A percentile compares a stretch with the other conserved stretches of the same genome.
phyloP scores from a whole-genome alignment of 768 basidiomycete species.

The Boletus fagicola region DNA sequence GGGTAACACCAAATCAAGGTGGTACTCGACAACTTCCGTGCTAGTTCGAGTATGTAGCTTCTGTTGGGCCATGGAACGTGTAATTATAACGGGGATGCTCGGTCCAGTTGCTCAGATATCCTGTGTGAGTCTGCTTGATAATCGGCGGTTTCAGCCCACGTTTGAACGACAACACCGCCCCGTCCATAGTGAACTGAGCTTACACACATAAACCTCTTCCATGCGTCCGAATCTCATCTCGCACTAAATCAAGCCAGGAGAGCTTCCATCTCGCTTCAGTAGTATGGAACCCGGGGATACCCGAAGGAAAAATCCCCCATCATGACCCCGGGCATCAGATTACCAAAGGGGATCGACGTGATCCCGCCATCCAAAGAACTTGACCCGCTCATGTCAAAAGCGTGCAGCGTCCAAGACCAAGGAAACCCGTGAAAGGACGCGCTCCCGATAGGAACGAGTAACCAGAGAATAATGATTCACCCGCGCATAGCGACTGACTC shows the following conservation, averaged over 20 bases:
- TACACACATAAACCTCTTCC: background rate
- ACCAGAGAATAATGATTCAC: background rate
- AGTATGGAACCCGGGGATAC: constrained; percentile 14
- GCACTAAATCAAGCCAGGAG: background rate
- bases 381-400: background rate
- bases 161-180: background rate
- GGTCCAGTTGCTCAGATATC: background rate
- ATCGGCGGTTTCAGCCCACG: background rate
- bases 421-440: background rate
- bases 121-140: background rate
- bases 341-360: background rate
- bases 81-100: constrained; percentile 9
- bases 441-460: constrained; percentile 2
- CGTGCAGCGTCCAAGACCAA: constrained; percentile 2
- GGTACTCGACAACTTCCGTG: background rate
- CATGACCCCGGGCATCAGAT: background rate
- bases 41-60: background rate
- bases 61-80: background rate
- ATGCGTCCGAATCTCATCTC: constrained; percentile 2
- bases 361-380: background rate
- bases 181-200: background rate
- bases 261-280: constrained; percentile 7
- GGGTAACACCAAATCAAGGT: constrained; percentile 9
- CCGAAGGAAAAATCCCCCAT: constrained; percentile 9
- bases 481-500: constrained; percentile 1